Evolutionary conservation across 345 rosid genomes (phyloP).

Genomic region (Eucalyptus brandiana): DNA sequence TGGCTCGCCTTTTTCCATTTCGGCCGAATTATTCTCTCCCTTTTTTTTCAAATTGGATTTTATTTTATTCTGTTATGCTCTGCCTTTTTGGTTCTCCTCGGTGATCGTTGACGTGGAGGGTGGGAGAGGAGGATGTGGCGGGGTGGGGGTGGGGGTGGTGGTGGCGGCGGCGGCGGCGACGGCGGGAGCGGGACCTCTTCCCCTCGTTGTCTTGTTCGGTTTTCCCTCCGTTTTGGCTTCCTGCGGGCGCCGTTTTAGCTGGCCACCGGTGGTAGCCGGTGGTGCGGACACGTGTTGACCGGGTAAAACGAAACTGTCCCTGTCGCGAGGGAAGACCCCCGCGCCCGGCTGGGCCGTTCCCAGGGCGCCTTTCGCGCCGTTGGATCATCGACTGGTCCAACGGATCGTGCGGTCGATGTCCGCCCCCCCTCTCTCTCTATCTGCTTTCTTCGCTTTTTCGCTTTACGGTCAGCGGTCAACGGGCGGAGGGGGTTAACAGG

Average conservation of each 20-base stretch:
- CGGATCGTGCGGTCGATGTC: background rate
- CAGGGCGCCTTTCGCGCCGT: background rate
- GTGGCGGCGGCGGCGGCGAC: background rate
- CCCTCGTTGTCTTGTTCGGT: background rate
- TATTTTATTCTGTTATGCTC: background rate
- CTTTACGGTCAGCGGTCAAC: background rate
- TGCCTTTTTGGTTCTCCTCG: background rate
- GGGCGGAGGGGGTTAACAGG: background rate
- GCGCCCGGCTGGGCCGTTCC: background rate
- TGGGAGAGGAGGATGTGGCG: background rate
- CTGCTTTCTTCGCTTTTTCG: background rate
- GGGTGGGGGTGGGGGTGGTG: background rate
- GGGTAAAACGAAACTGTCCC: background rate
- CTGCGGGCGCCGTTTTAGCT: background rate
- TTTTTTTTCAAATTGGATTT: background rate
- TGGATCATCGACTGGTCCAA: background rate
- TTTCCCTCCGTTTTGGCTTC: background rate
- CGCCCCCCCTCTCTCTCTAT: background rate
- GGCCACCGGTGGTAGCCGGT: background rate
- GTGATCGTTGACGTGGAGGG: background rate
- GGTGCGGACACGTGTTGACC: constrained; percentile 21
- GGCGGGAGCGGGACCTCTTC: background rate
- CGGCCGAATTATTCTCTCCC: background rate
- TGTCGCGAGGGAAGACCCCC: background rate
- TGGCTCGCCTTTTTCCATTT: background rate